These are phyloP conservation scores for Acmispon strigosus DNA, from an alignment of 306 rosid genomes.

Conservation along the genomic window DNA sequence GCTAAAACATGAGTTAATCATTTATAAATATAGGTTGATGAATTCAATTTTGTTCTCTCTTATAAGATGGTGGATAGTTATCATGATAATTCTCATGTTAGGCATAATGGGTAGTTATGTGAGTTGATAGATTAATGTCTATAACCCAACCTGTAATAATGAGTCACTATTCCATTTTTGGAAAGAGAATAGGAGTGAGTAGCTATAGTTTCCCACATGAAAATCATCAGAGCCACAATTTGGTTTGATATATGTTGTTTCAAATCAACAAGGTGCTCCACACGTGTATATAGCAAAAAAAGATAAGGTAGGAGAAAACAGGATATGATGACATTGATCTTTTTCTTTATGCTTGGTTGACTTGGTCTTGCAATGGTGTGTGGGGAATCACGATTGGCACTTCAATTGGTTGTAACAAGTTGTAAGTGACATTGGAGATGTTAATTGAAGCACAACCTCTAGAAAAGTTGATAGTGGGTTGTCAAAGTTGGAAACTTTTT, in stretches of 20 bases:
- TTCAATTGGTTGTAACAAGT: conserved; percentile 14
- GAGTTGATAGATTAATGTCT: too few relatives aligned
- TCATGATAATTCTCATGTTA: too few relatives aligned
- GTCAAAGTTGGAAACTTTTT: not conserved
- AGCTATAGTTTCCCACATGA: too few relatives aligned
- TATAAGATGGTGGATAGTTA: too few relatives aligned
- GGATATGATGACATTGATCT: not conserved
- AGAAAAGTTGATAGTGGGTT: conserved; percentile 3
- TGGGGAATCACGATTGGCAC: not conserved
- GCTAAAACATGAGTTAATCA: too few relatives aligned
- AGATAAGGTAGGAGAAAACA: not conserved
- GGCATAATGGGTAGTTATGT: too few relatives aligned
- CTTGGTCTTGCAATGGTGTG: not conserved
- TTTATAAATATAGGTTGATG: too few relatives aligned
- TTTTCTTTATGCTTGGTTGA: conserved; percentile 12
- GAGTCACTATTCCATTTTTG: too few relatives aligned
- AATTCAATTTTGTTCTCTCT: too few relatives aligned
- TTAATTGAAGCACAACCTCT: not conserved
- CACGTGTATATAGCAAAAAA: not conserved
- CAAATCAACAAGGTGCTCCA: not conserved
- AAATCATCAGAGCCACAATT: too few relatives aligned
- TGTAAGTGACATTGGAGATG: not conserved
- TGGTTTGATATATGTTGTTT: not conserved
- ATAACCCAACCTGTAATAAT: too few relatives aligned
- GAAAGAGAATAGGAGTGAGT: too few relatives aligned